Conservation (phyloP, 2,329 filamentous ascomycete genomes). For the Chrysoporthe deuterocubensis region DNA sequence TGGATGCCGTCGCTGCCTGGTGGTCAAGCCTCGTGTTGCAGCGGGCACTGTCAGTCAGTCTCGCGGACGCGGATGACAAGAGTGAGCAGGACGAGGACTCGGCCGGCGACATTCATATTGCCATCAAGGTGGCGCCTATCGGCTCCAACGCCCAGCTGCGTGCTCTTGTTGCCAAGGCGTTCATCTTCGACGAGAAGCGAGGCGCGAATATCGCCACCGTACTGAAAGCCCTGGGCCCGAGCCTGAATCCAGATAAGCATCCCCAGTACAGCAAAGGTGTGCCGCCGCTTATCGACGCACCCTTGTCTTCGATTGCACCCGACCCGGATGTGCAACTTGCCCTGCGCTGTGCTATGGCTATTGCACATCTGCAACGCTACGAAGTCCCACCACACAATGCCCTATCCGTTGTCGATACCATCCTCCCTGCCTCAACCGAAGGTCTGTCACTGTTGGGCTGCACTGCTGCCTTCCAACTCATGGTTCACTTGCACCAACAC, state of each 20-base stretch:
- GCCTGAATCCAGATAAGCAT: slow-evolving; percentile 41
- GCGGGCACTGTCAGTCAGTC: slow-evolving; percentile 65
- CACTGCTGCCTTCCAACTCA: slow-evolving; percentile 61
- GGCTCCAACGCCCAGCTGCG: slow-evolving; percentile 73
- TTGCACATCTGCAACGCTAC: slow-evolving; percentile 59
- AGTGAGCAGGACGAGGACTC: slow-evolving; percentile 42
- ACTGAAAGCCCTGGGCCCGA: slow-evolving; percentile 54
- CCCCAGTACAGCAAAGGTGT: slow-evolving; percentile 36
- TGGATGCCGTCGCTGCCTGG: slow-evolving; percentile 92
- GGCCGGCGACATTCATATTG: slow-evolving; percentile 64
- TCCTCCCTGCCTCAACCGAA: slow-evolving; percentile 47
- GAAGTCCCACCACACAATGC: slow-evolving; percentile 48
- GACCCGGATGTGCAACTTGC: slow-evolving; percentile 60
- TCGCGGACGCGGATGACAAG: slow-evolving; percentile 58
- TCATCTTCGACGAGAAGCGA: slow-evolving; percentile 58
- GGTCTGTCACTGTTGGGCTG: slow-evolving; percentile 63
- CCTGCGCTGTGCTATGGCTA: slow-evolving; percentile 62
- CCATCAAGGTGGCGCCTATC: slow-evolving; percentile 74
- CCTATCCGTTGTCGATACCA: slow-evolving; percentile 53
- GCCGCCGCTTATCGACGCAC: slow-evolving; percentile 52
- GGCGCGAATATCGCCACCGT: slow-evolving; percentile 61
- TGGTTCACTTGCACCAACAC: slow-evolving; percentile 56
- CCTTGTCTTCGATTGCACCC: slow-evolving; percentile 44
- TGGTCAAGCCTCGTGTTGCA: slow-evolving; percentile 79
- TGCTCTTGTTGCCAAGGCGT: slow-evolving; percentile 62